phyloP scores from a whole-genome alignment of 805 yeast species.

The Brettanomyces anomalus region DNA sequence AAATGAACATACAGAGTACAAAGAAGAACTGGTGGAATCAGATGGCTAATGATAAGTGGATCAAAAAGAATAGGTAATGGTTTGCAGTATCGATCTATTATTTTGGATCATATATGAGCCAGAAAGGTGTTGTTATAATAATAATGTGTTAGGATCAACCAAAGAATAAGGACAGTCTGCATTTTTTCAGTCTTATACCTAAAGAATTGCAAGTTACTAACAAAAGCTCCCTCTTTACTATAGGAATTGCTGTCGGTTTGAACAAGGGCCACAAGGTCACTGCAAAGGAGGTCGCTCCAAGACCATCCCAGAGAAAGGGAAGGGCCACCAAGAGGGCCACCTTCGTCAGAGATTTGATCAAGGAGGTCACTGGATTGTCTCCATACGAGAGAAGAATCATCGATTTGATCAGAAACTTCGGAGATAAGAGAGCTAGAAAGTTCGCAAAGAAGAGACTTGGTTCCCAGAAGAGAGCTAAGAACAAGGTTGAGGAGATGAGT shows the following conservation, averaged over 20 bases:
- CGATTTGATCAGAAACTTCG: slow-evolving; percentile 99
- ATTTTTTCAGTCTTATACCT: too few relatives aligned
- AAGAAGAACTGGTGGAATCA: too few relatives aligned
- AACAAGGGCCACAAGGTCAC: slow-evolving; percentile 99
- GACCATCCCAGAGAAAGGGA: slow-evolving; percentile 95
- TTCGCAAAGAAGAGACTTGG: slow-evolving; percentile 99
- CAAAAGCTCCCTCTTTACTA: too few relatives aligned
- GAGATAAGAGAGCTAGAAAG: slow-evolving; percentile 99
- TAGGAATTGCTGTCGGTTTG: slow-evolving; percentile 94
- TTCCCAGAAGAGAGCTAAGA: slow-evolving; percentile 99
- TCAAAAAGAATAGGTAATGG: too few relatives aligned
- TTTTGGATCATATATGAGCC: too few relatives aligned
- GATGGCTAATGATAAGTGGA: too few relatives aligned
- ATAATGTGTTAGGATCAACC: too few relatives aligned
- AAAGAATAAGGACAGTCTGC: too few relatives aligned
- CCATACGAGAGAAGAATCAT: slow-evolving; percentile 99
- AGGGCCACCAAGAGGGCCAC: slow-evolving; percentile 89
- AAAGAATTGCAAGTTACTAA: too few relatives aligned
- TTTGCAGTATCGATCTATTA: too few relatives aligned
- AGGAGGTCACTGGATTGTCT: slow-evolving; percentile 97
- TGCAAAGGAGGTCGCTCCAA: slow-evolving; percentile 75
- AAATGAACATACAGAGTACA: too few relatives aligned
- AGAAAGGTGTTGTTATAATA: too few relatives aligned
- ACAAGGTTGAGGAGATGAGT: slow-evolving; percentile 98
- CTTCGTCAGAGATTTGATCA: slow-evolving; percentile 91